These are phyloP conservation scores for Groenewaldozyma salmanticensis DNA, from an alignment of 805 yeast genomes.

Conservation along the genomic window DNA sequence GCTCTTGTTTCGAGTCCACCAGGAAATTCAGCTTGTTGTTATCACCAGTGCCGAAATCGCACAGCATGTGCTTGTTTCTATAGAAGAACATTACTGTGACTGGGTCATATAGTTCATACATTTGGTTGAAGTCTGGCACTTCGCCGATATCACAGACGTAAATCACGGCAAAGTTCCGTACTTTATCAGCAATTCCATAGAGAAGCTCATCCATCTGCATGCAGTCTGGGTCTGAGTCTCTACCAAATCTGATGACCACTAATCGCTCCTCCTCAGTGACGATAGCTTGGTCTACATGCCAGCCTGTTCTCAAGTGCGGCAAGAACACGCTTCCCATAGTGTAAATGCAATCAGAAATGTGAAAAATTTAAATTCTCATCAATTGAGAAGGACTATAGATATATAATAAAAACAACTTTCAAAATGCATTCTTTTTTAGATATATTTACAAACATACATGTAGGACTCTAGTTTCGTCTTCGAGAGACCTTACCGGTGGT, in stretches of 20 bases:
- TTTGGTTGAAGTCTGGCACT: slow-evolving; percentile 83
- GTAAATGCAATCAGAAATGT: too few species aligned
- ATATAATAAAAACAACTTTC: too few species aligned
- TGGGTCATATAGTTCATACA: slow-evolving; percentile 87
- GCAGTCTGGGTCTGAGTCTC: slow-evolving; percentile 64
- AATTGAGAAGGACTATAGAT: too few species aligned
- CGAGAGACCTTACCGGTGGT: background rate
- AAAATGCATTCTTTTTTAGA: too few species aligned
- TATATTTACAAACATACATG: background rate
- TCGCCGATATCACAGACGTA: slow-evolving; percentile 82
- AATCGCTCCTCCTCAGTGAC: slow-evolving; percentile 76
- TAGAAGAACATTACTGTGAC: slow-evolving; percentile 89
- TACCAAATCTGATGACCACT: slow-evolving; percentile 83
- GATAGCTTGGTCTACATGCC: slow-evolving; percentile 98
- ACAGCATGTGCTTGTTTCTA: slow-evolving; percentile 90
- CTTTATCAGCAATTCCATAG: slow-evolving; percentile 68
- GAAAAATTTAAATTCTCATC: too few species aligned
- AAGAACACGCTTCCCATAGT: slow-evolving; percentile 72
- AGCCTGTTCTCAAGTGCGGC: slow-evolving; percentile 73
- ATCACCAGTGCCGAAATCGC: slow-evolving; percentile 97
- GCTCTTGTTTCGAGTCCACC: slow-evolving; percentile 69
- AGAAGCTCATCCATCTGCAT: slow-evolving; percentile 86
- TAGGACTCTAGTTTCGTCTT: background rate
- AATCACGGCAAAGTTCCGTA: slow-evolving; percentile 77
- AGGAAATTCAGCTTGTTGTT: slow-evolving; percentile 87